Percentiles rank a stretch among this genome's conserved stretches.
Conservation (phyloP, 352 stramenopile genomes). For the Phytophthora hibernalis region DNA sequence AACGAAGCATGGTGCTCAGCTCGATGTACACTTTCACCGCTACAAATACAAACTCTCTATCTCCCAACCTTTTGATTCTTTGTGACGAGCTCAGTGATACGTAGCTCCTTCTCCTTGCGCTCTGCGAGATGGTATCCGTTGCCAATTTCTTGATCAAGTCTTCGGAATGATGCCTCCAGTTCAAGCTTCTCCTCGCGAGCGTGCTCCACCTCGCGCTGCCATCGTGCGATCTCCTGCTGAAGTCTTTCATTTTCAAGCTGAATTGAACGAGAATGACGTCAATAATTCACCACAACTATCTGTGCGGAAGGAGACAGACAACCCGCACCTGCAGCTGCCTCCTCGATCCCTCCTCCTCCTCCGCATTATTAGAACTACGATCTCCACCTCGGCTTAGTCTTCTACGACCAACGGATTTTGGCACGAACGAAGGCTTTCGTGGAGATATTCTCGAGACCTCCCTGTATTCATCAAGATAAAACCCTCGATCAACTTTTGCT, state of each 20-base stretch:
- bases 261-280: neutral
- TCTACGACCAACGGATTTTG: conserved; percentile 6
- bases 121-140: conserved; percentile 64
- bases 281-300: neutral
- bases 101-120: conserved; percentile 69
- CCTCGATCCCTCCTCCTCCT: conserved; percentile 27
- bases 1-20: neutral
- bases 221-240: conserved; percentile 33
- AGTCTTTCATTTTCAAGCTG: conserved; percentile 37
- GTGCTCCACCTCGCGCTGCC: conserved; percentile 51
- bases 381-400: conserved; percentile 11
- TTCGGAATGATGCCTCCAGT: conserved; percentile 55
- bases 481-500: too few relatives aligned
- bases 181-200: conserved; percentile 49
- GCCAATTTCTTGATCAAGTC: conserved; percentile 60
- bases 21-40: neutral
- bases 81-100: conserved; percentile 60
- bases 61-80: conserved; percentile 64
- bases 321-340: conserved; percentile 31
- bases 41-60: neutral
- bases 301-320: neutral
- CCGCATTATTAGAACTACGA: conserved; percentile 37
- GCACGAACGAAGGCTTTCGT: conserved; percentile 22
- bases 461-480: conserved; percentile 9
- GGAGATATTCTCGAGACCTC: conserved; percentile 31